Conservation (phyloP, 768 basidiomycete species). For the Agaricus subrufescens region DNA sequence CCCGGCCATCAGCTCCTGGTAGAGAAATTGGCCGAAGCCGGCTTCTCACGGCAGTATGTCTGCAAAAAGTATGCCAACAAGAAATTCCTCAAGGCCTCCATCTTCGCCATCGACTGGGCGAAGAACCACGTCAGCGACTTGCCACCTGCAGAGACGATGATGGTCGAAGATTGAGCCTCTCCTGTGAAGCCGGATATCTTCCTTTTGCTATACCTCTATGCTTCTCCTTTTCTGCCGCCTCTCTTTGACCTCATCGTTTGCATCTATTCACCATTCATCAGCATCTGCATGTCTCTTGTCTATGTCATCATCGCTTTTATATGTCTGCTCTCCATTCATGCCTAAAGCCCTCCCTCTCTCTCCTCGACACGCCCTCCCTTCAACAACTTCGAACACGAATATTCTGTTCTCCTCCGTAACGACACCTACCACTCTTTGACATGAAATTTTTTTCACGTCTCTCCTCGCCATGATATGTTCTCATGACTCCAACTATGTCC, state of each 20-base stretch:
- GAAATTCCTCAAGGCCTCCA: conserved; percentile 92
- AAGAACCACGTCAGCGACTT: conserved; percentile 39
- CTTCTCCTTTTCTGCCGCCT: background rate
- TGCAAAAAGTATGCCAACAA: conserved; percentile 97
- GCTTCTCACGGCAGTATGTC: conserved; percentile 81
- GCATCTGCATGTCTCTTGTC: conserved; percentile 12
- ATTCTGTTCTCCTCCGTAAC: conserved; percentile 3
- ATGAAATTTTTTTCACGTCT: conserved; percentile 20
- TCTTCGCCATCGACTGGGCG: conserved; percentile 76
- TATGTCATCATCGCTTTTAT: conserved; percentile 11
- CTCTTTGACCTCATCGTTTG: conserved; percentile 8
- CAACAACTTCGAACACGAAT: background rate
- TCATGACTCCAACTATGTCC: conserved; percentile 12
- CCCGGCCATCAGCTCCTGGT: conserved; percentile 78
- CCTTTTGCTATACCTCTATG: conserved; percentile 5
- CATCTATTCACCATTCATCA: conserved; percentile 12
- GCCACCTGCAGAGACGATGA: conserved; percentile 36
- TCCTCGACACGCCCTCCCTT: background rate
- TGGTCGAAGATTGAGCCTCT: conserved; percentile 34
- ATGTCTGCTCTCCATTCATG: conserved; percentile 10
- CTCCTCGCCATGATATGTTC: conserved; percentile 13
- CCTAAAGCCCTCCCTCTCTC: background rate
- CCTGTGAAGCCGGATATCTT: conserved; percentile 4
- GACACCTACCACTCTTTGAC: conserved; percentile 15
- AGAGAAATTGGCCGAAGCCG: conserved; percentile 74